Conservation (phyloP, 371 early-diverging fungal genomes). For the Saksenaea vasiformis region DNA sequence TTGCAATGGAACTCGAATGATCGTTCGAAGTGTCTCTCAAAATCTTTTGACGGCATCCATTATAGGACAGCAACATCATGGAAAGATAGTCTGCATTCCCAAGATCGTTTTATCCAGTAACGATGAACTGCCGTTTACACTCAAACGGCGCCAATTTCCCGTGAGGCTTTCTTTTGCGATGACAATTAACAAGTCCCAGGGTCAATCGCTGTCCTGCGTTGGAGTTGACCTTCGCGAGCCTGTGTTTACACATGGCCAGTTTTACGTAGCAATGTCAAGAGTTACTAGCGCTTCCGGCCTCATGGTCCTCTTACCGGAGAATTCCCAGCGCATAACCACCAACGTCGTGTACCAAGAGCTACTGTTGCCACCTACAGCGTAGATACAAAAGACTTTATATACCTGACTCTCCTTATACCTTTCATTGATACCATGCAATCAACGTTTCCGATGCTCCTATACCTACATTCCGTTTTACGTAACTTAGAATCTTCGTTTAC, state of each 20-base stretch:
- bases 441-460: no score
- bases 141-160: background rate
- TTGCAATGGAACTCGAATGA: slow-evolving; percentile 19
- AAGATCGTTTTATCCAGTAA: background rate
- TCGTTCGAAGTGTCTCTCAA: background rate
- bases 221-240: slow-evolving; percentile 15
- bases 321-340: no score
- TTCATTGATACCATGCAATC: no score
- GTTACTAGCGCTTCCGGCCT: no score
- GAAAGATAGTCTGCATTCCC: slow-evolving; percentile 5
- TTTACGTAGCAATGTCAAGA: slow-evolving; percentile 15
- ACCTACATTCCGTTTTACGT: no score
- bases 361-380: no score
- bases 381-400: no score
- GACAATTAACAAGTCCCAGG: slow-evolving; percentile 27
- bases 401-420: no score
- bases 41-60: background rate
- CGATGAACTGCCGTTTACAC: background rate
- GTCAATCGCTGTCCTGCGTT: slow-evolving; percentile 13
- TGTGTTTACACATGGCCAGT: slow-evolving; percentile 17
- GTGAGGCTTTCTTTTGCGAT: slow-evolving; percentile 7
- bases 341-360: no score
- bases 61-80: background rate
- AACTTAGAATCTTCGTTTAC: no score
- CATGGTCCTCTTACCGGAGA: no score